Evolutionary conservation across 169 alveolate species (phyloP).

Genomic region (Eimeria falciformis): DNA sequence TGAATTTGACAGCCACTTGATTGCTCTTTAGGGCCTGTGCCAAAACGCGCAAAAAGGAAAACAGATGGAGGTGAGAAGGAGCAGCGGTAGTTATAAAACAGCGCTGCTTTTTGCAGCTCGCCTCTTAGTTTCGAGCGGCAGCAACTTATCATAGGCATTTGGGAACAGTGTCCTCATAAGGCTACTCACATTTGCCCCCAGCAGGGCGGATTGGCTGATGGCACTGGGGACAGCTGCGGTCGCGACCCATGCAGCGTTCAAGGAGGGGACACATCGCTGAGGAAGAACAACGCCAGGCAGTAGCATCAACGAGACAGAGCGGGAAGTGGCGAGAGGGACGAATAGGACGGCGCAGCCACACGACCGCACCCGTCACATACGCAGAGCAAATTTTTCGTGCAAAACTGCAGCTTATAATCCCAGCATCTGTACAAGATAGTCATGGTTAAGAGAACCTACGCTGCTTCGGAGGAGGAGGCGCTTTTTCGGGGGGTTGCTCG

Average conservation of each 20-base stretch:
- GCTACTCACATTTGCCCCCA: conserved; percentile 51
- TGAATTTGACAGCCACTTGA: conserved; percentile 61
- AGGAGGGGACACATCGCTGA: conserved; percentile 69
- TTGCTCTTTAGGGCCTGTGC: conserved; percentile 57
- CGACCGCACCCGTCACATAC: too few relatives aligned
- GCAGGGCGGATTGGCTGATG: conserved; percentile 61
- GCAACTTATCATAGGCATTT: too few relatives aligned
- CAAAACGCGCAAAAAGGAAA: background rate
- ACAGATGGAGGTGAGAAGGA: too few relatives aligned
- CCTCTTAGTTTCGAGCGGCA: too few relatives aligned
- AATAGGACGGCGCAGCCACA: too few relatives aligned
- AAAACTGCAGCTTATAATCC: too few relatives aligned
- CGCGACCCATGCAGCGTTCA: conserved; percentile 68
- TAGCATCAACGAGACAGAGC: too few relatives aligned
- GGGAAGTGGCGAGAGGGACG: too few relatives aligned
- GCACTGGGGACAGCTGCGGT: conserved; percentile 67
- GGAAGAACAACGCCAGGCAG: conserved; percentile 22
- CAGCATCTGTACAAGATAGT: background rate
- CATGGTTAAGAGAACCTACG: background rate
- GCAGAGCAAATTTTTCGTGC: too few relatives aligned
- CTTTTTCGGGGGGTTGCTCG: conserved; percentile 42
- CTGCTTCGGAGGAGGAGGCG: conserved; percentile 59
- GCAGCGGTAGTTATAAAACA: too few relatives aligned
- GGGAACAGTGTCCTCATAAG: too few relatives aligned
- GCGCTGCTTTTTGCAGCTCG: too few relatives aligned